phyloP scores from a whole-genome alignment of 1,284 basidiomycete genomes.

The Schizophyllum commune region DNA sequence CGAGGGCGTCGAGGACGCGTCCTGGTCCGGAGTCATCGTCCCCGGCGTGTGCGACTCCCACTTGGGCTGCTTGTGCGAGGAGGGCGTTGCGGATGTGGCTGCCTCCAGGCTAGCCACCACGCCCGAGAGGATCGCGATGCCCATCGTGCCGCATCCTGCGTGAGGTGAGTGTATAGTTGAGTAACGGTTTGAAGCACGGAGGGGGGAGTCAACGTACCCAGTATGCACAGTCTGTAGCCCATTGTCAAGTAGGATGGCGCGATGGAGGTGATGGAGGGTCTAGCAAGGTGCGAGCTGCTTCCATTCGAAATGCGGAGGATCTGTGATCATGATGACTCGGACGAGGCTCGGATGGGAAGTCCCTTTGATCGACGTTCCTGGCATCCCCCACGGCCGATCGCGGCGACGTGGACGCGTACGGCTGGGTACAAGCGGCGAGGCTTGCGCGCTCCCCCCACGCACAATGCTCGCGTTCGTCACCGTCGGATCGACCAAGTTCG shows the following conservation, averaged over 20 bases:
- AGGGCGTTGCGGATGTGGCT: slow-evolving; percentile 19
- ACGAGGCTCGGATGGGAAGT: not conserved
- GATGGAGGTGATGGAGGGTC: not conserved
- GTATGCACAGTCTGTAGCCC: slow-evolving; percentile 57
- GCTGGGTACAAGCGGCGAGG: not conserved
- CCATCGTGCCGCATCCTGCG: slow-evolving; percentile 98
- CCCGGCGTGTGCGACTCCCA: slow-evolving; percentile 84
- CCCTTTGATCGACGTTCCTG: not conserved
- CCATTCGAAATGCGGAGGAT: not conserved
- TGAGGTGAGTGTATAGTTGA: slow-evolving; percentile 9
- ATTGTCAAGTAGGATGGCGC: slow-evolving; percentile 21
- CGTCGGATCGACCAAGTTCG: slow-evolving; percentile 87
- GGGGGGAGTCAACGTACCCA: slow-evolving; percentile 32
- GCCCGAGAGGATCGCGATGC: slow-evolving; percentile 90
- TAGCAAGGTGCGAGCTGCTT: not conserved
- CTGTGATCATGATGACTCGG: not conserved
- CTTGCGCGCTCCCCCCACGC: not conserved
- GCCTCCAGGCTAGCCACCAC: slow-evolving; percentile 67
- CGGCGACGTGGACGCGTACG: too few relatives aligned
- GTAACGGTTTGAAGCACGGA: too few relatives aligned
- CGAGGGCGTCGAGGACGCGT: slow-evolving; percentile 61
- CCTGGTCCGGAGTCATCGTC: slow-evolving; percentile 59
- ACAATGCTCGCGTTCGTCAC: slow-evolving; percentile 72
- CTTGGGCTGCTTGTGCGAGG: slow-evolving; percentile 32
- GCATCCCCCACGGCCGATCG: not conserved